Evolutionary conservation across 257 asterid species (phyloP), one percentile per base, ranked within the genome.

Genomic region (Solanum appendiculatum): DNA sequence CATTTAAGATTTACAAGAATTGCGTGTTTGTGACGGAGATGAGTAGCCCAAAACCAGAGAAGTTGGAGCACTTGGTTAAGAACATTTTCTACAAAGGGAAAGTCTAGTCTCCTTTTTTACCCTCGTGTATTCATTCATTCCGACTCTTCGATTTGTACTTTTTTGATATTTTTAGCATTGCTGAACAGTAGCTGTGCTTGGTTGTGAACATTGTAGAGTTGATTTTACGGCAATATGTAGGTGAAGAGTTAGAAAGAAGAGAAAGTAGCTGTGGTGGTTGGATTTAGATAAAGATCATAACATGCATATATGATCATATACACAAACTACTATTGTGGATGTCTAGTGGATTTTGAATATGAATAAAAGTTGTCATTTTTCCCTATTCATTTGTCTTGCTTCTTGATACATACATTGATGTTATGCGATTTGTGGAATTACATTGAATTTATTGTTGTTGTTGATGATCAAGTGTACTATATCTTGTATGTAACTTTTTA

Each of bases 1-100:
- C 91, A 3, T 87, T 94, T 90, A 93, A 93, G 91, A 90, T 94
- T 70, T 94, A 93, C 94, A 89, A 86, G 86, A 89, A 87, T 27
- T 93, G 96, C 9, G 88, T 10, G 82, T 92, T 95, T 39, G 89
- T 93, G 87, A 88, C 90, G 92, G 91, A 93, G 87, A 90, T 93
- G 95, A 77, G 91, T 74, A 90, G 90, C 85, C 95, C 95, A 0
- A 93, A 92, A 70, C 93, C 91, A 5, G 90, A 88, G 91, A 91
- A 87, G 82, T 84, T 94, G 90, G 95, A 94, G 92, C 87, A 94
- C 33, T 92, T 96, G 64, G 85, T 86, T 33, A 88, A 88, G 83
- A 85, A 44, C 39, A 60, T 0, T 39, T n/a, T 56, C 64, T 54
- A 3, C 64, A 20, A 11, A 54, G 5, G 64, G 25, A 54, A 54